These are phyloP conservation scores for Euphorbia peplus DNA, from an alignment of 345 rosid genomes.

Conservation along the genomic window DNA sequence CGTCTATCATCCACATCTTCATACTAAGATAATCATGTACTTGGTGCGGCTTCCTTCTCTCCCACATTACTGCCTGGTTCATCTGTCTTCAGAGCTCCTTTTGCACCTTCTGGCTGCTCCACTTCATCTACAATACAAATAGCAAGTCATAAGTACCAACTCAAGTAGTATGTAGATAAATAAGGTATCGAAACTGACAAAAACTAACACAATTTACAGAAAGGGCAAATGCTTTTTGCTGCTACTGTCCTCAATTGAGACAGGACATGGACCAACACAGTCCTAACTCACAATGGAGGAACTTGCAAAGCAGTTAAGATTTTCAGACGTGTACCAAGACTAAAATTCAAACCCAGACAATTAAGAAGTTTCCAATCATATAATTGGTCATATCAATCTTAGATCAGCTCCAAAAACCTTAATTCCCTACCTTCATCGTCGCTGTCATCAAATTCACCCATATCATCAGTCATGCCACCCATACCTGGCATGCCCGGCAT, in stretches of 20 bases:
- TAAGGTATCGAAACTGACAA: not conserved
- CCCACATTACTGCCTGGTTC: not conserved
- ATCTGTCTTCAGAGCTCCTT: not conserved
- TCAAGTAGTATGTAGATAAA: not conserved
- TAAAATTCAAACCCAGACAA: not conserved
- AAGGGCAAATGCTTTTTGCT: not conserved
- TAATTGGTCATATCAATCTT: not conserved
- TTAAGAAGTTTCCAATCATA: not conserved
- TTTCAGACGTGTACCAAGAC: not conserved
- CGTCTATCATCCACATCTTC: constrained; percentile 1
- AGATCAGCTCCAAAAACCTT: not conserved
- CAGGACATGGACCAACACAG: not conserved
- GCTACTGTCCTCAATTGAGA: not conserved
- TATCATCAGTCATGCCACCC: constrained; percentile 30
- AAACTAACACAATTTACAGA: not conserved
- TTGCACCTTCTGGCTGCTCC: constrained; percentile 12
- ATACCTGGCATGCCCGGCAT: constrained; percentile 38
- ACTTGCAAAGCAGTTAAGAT: not conserved
- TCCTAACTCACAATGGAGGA: not conserved
- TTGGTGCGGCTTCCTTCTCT: constrained; percentile 15
- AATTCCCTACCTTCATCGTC: constrained; percentile 80
- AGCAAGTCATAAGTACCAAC: not conserved
- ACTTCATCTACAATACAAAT: constrained; percentile 8
- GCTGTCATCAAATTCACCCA: constrained; percentile 78
- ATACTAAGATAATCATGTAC: constrained; percentile 6